Evolutionary conservation across 805 yeast species (phyloP), one percentile per base, ranked within the genome.

Genomic region (Ogataea nonfermentans): DNA sequence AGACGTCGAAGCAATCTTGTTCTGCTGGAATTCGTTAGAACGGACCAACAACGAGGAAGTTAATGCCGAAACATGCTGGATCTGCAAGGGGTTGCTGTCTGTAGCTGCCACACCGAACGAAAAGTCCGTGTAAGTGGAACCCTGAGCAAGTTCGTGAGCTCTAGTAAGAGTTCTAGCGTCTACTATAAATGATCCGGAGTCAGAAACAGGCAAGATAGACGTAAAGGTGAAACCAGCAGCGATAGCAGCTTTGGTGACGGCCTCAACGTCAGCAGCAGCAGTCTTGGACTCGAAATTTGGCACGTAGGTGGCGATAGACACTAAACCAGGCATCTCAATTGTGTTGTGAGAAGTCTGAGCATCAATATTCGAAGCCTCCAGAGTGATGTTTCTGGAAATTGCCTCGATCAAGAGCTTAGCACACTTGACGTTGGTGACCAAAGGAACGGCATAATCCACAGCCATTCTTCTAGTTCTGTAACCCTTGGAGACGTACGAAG

Each of bases 401-500:
- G 99, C 98, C 70, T 93, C 98, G 51, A 93, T 81, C 66, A 93
- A 74, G 52, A 93, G 73, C 69, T 93, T 93, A 47, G 99, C 99
- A 73, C 90, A 83, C 70, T 93, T 93, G 52, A 93, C 98, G 61
- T 93, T 93, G 50, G 99, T 93, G 35, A 93, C 96, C 63, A 93
- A 75, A 36, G 99, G 99, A 61, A 93, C 89, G 37, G 97, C 90
- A 65, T 86, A 95, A 68, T 93, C 99, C 51, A 93, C 97, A 53
- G 99, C 99, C 98, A 93, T 86, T 74, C 99, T 93, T 76, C 99
- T 95, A 32, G 98, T 87, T 66, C 79, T 81, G 76, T 93, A 93
- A 64, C 99, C 99, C 71, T 86, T 89, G 20, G 96, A 87, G 75
- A 93, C 88, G 70, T 93, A 93, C 47, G 91, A 84, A 40, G 99